These are phyloP conservation scores for Hamigera avellanea DNA, from an alignment of 495 filamentous ascomycete genomes.

Conservation along the genomic window DNA sequence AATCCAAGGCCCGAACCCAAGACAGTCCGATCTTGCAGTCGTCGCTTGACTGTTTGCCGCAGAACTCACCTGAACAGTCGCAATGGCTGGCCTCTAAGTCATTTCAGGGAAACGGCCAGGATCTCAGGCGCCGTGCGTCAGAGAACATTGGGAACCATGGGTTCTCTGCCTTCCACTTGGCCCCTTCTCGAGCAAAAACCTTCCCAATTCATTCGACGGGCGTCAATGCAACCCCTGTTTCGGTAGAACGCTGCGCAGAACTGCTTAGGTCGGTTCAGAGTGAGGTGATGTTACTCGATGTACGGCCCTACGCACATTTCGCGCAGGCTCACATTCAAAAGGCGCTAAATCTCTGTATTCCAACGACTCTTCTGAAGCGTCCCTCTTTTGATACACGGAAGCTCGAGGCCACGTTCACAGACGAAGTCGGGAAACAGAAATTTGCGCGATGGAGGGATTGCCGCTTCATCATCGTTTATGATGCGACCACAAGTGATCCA, in stretches of 20 bases:
- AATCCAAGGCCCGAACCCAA: too few relatives aligned
- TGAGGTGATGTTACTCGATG: constrained; percentile 68
- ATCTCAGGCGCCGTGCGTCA: too few relatives aligned
- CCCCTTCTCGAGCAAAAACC: too few relatives aligned
- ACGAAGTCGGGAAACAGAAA: constrained; percentile 54
- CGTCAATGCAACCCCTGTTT: constrained; percentile 24
- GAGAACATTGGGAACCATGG: too few relatives aligned
- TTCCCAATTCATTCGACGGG: constrained; percentile 2
- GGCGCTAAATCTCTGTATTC: constrained; percentile 88
- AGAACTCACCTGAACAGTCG: too few relatives aligned
- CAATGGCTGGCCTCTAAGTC: too few relatives aligned
- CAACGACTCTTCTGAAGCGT: constrained; percentile 85
- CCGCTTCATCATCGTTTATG: constrained; percentile 77
- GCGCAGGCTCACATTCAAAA: constrained; percentile 59
- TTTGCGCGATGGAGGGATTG: constrained; percentile 68
- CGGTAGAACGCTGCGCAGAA: constrained; percentile 50
- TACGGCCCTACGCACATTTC: constrained; percentile 78
- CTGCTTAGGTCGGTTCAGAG: constrained; percentile 46
- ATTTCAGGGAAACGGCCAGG: too few relatives aligned
- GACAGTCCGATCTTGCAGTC: too few relatives aligned
- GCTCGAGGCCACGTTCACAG: constrained; percentile 76
- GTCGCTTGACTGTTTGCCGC: too few relatives aligned
- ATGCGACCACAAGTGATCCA: constrained; percentile 57
- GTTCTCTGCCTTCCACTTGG: too few relatives aligned
- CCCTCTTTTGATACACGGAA: constrained; percentile 87